These are phyloP conservation scores for Mycosphaerelloides madeirae DNA, from an alignment of 2,329 filamentous ascomycete species.

Conservation along the genomic window DNA sequence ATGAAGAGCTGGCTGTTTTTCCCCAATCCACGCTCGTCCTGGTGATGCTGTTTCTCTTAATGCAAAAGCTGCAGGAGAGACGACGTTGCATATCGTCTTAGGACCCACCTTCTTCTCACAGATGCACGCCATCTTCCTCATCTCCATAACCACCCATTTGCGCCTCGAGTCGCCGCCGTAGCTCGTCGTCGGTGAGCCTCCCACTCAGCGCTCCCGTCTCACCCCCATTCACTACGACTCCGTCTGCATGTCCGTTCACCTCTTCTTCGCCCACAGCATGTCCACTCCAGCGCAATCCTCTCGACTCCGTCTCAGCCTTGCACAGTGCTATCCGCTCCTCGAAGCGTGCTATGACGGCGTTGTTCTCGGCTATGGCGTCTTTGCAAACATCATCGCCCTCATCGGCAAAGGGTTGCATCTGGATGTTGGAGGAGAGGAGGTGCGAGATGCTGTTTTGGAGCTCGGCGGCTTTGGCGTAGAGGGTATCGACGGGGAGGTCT, in stretches of 20 bases:
- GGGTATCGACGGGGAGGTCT: conserved; percentile 60
- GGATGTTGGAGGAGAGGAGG: conserved; percentile 67
- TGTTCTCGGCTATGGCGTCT: conserved; percentile 70
- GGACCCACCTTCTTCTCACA: conserved; percentile 48
- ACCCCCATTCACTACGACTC: conserved; percentile 18
- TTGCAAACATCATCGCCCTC: conserved; percentile 63
- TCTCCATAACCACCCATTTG: conserved; percentile 49
- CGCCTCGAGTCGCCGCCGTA: conserved; percentile 53
- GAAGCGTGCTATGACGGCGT: conserved; percentile 63
- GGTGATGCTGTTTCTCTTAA: too few relatives aligned
- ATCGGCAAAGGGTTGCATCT: conserved; percentile 65
- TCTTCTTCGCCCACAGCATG: conserved; percentile 23
- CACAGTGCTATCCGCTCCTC: conserved; percentile 60
- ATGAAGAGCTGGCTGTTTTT: too few relatives aligned
- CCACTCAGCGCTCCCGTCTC: conserved; percentile 35
- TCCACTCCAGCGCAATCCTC: conserved; percentile 51
- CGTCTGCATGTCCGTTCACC: conserved; percentile 17
- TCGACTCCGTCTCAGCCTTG: conserved; percentile 60
- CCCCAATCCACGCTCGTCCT: too few relatives aligned
- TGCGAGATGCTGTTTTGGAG: conserved; percentile 70
- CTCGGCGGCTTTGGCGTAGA: conserved; percentile 71
- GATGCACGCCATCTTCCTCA: conserved; percentile 55
- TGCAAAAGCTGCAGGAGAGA: too few relatives aligned
- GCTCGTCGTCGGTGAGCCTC: conserved; percentile 55
- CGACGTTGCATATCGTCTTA: neutral